Percentiles rank a stretch among this genome's conserved stretches.
These are phyloP conservation scores for Akanthomyces uredinophilus DNA, from an alignment of 2,329 filamentous ascomycete genomes.

Conservation along the genomic window DNA sequence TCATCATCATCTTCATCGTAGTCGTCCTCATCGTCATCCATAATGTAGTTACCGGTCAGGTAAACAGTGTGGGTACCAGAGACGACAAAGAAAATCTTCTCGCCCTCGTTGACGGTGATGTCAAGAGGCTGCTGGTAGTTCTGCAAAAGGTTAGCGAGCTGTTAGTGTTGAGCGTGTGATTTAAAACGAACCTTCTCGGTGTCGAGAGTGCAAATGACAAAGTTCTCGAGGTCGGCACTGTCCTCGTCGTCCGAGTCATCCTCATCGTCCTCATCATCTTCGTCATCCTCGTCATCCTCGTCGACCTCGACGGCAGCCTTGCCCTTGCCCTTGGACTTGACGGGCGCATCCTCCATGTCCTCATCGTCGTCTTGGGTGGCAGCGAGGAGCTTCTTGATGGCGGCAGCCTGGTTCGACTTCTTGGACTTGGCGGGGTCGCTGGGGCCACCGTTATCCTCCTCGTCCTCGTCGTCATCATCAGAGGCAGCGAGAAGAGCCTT, in stretches of 20 bases:
- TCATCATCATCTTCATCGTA: conserved; percentile 61
- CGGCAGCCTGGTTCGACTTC: conserved; percentile 75
- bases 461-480: conserved; percentile 48
- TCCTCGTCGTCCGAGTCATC: conserved; percentile 56
- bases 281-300: conserved; percentile 53
- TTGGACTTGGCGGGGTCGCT: conserved; percentile 88
- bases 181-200: conserved; percentile 68
- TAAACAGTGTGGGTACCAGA: conserved; percentile 84
- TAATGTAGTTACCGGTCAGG: conserved; percentile 94
- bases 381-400: conserved; percentile 71
- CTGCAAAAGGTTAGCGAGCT: conserved; percentile 24
- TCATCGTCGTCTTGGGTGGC: conserved; percentile 54
- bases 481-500: conserved; percentile 47
- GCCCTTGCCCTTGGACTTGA: conserved; percentile 54
- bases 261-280: conserved; percentile 47
- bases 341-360: conserved; percentile 64
- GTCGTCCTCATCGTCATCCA: conserved; percentile 62
- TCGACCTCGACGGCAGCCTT: conserved; percentile 51
- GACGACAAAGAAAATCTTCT: conserved; percentile 89
- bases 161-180: not conserved
- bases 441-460: conserved; percentile 80
- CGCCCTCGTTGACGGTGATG: conserved; percentile 82
- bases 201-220: conserved; percentile 93
- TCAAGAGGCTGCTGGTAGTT: conserved; percentile 96
- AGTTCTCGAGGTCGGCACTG: conserved; percentile 72